Evolutionary conservation across 2,329 filamentous ascomycete genomes (phyloP), one percentile per base, ranked within the genome.

Genomic region (Alternaria arborescens): DNA sequence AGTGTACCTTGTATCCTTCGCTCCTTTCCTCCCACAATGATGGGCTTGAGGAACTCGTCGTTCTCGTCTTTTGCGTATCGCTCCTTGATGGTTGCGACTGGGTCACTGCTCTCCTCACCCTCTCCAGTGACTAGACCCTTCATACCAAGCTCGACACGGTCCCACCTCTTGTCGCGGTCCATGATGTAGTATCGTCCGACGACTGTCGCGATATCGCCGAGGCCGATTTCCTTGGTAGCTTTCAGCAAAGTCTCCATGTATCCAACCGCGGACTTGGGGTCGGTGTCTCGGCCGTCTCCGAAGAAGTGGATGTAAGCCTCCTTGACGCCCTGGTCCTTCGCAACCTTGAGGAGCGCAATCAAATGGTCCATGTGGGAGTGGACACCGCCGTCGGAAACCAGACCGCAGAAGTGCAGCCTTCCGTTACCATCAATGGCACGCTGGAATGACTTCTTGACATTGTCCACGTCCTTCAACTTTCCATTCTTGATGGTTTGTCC

Each of bases 131-230:
- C 83, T 72, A 99, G 78, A 61, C 92, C 95, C 82, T 95, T 94
- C 78, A 99, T 84, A 70, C 91, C 95, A 70, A 97, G 74, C 84
- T 97, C 92, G 69, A 97, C 86, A 77, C 95, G 88, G 77, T 99
- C 95, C 95, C 95, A 99, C 79, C 95, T 89, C 92, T 98, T 98
- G 81, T 99, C 95, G 71, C 95, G 94, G 85, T 99, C 95, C 95
- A 99, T 99, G 81, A 93, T 93, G 81, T 92, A 99, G 89, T 98
- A 99, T 71, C 94, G 89, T 62, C 95, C 95, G 62, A 98, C 94
- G 48, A 98, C 87, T 38, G 95, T 97, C 32, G 92, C 94, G 67
- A 99, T 87, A 81, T 97, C 87, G 69, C 94, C 95, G 66, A 90
- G 82, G 44, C 93, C 94, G 68, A 97, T 87, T 80, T 98, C 92